A percentile compares a stretch with the other conserved stretches of the same genome.
phyloP scores from a whole-genome alignment of 495 filamentous ascomycete species.

The Choiromyces venosus region DNA sequence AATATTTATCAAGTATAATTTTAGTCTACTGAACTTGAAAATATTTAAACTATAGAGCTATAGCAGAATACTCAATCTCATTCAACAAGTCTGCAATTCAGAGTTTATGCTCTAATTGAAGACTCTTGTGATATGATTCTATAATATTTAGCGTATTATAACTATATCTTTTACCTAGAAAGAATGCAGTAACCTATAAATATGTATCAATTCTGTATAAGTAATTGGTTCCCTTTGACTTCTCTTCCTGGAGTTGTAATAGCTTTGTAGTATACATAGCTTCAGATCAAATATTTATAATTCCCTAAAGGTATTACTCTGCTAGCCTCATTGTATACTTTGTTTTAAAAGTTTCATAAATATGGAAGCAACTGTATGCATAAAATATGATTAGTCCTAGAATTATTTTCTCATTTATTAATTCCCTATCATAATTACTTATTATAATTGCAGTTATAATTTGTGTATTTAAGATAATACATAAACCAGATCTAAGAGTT shows the following conservation, averaged over 20 bases:
- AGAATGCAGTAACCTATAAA: slow-evolving; percentile 17
- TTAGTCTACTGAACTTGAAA: too few species aligned
- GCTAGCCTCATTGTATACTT: not conserved
- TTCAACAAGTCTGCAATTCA: too few species aligned
- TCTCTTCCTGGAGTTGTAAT: too few species aligned
- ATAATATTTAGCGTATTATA: slow-evolving; percentile 6
- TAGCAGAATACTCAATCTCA: too few species aligned
- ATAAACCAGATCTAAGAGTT: slow-evolving; percentile 13
- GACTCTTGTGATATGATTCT: too few species aligned
- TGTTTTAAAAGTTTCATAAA: slow-evolving; percentile 8
- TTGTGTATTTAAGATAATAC: not conserved
- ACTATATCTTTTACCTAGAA: not conserved
- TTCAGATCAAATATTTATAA: too few species aligned
- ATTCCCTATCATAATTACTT: slow-evolving; percentile 12
- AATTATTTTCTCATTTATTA: not conserved
- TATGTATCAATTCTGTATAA: not conserved
- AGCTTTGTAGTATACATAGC: too few species aligned
- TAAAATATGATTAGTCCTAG: not conserved
- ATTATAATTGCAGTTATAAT: slow-evolving; percentile 20
- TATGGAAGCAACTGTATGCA: too few species aligned
- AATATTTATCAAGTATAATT: too few species aligned
- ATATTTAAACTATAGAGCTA: too few species aligned
- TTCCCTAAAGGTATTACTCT: too few species aligned
- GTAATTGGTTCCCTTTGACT: slow-evolving; percentile 6
- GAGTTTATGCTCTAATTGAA: too few species aligned